A percentile compares a stretch with the other conserved stretches of the same genome.
phyloP scores from a whole-genome alignment of 108 stramenopile species.

The Schizochytrium sp. region DNA sequence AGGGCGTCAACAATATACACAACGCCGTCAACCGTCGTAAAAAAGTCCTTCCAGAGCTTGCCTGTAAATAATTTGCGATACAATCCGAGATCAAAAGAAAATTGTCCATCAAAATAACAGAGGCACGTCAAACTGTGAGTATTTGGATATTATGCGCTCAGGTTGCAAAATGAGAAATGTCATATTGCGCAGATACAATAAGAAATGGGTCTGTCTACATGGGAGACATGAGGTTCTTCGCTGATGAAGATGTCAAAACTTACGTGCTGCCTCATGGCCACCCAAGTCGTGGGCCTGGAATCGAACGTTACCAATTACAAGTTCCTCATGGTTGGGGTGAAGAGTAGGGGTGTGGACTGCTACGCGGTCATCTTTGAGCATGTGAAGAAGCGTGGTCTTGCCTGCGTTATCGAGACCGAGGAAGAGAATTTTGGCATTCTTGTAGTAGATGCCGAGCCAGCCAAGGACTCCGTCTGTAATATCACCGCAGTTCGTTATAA shows the following conservation, averaged over 20 bases:
- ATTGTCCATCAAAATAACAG: no score
- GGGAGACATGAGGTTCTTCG: neutral
- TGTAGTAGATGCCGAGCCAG: slow-evolving; percentile 90
- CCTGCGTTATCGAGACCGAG: slow-evolving; percentile 99
- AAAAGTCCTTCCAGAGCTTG: slow-evolving; percentile 92
- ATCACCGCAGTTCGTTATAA: neutral
- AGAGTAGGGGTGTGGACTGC: slow-evolving; percentile 71
- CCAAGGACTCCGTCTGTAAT: slow-evolving; percentile 33
- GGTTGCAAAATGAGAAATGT: neutral
- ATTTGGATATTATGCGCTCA: neutral
- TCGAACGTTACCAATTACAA: slow-evolving; percentile 91
- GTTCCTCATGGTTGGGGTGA: slow-evolving; percentile 82
- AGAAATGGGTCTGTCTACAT: neutral
- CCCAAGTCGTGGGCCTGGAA: slow-evolving; percentile 96
- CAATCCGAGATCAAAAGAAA: neutral
- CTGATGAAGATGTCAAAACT: slow-evolving; percentile 58
- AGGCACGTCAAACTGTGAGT: neutral
- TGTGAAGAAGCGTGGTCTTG: slow-evolving; percentile 95
- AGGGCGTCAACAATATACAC: slow-evolving; percentile 85
- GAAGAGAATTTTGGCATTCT: slow-evolving; percentile 99
- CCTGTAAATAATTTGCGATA: slow-evolving; percentile 61
- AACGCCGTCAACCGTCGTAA: slow-evolving; percentile 97
- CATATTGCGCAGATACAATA: neutral
- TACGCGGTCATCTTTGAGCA: slow-evolving; percentile 95
- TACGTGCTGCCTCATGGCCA: slow-evolving; percentile 88